Conservation (phyloP, 1,139 yeast genomes). For the Diutina rugosa region DNA sequence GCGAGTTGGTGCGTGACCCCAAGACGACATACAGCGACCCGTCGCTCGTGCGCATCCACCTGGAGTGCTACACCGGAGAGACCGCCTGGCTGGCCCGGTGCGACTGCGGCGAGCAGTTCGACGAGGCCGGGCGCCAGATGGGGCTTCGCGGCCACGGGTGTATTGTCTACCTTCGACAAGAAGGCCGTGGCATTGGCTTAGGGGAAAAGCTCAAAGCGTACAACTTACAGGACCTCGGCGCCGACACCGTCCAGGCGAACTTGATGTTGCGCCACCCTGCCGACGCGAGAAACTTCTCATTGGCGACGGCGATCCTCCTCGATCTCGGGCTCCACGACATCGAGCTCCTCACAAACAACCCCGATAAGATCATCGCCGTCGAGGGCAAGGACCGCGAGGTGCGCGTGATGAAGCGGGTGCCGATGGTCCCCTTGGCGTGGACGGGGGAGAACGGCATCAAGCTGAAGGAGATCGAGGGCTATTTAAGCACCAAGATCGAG, state of each 20-base stretch:
- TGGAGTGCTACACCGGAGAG: conserved; percentile 97
- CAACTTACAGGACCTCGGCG: conserved; percentile 93
- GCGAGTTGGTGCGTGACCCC: conserved; percentile 33
- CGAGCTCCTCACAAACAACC: conserved; percentile 82
- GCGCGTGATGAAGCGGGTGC: conserved; percentile 72
- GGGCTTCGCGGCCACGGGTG: conserved; percentile 83
- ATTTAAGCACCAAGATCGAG: conserved; percentile 84
- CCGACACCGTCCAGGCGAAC: conserved; percentile 96
- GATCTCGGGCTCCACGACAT: conserved; percentile 71
- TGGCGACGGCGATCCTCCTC: conserved; percentile 84
- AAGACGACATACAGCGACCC: conserved; percentile 24
- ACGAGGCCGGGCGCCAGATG: conserved; percentile 92
- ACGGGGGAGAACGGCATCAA: conserved; percentile 50
- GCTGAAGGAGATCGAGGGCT: conserved; percentile 82
- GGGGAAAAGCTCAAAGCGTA: conserved; percentile 96
- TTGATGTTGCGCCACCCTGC: conserved; percentile 90
- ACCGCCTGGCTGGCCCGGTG: conserved; percentile 99
- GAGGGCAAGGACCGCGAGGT: conserved; percentile 69
- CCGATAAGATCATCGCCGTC: conserved; percentile 90
- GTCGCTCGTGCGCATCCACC: conserved; percentile 62
- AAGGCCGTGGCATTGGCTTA: conserved; percentile 95
- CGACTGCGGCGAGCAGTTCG: conserved; percentile 98
- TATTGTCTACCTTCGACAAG: conserved; percentile 91
- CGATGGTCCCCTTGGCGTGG: conserved; percentile 97
- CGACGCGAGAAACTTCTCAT: conserved; percentile 82